Evolutionary conservation across 306 rosid species (phyloP).

Genomic region (Astragalus glycyphyllos): DNA sequence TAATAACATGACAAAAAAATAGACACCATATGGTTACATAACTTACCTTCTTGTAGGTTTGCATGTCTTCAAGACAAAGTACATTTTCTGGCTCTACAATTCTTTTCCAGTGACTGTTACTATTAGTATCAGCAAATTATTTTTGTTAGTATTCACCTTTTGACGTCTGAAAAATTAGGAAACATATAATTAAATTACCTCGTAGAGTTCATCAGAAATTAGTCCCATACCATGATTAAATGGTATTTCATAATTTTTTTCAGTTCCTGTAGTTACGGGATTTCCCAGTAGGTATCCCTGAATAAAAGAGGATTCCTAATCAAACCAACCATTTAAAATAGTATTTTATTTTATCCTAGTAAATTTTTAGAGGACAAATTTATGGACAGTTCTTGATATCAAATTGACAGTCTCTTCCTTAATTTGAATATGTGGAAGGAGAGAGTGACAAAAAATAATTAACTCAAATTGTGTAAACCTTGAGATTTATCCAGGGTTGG

Average conservation of each 20-base stretch:
- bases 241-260: neutral
- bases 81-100: constrained; percentile 46
- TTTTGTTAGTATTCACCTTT: neutral
- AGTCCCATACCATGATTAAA: constrained; percentile 62
- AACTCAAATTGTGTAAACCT: constrained; percentile 46
- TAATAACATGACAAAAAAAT: neutral
- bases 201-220: constrained; percentile 62
- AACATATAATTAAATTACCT: too few species aligned
- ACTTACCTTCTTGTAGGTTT: constrained; percentile 29
- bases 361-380: neutral
- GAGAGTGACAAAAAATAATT: neutral
- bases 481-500: constrained; percentile 57
- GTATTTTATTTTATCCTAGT: neutral
- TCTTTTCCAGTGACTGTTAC: constrained; percentile 51
- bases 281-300: constrained; percentile 70
- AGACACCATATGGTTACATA: neutral
- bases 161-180: too few species aligned
- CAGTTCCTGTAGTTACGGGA: constrained; percentile 5
- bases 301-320: neutral
- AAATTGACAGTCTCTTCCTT: neutral
- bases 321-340: neutral
- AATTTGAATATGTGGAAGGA: neutral
- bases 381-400: neutral
- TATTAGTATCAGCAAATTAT: neutral
- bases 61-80: constrained; percentile 42